Base-by-base conservation (phyloP, 2,329 filamentous ascomycete genomes). In the Colletotrichum phormii region DNA sequence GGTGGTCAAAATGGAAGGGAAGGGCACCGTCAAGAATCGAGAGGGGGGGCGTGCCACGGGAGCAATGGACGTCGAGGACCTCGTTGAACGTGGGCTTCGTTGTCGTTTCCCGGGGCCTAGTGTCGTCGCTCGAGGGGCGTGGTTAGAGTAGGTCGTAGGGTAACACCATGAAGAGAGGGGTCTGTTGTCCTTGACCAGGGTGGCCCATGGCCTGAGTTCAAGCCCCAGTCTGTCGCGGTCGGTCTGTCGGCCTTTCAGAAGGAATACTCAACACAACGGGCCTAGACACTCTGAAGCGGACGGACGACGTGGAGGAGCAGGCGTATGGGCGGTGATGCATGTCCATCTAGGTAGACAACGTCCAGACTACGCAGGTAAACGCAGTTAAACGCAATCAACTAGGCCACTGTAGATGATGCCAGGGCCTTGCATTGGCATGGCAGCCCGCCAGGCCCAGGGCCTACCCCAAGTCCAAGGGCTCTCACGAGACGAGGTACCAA, bases 141-240 rank as follows among this genome's bases (percentile, higher is more conserved):
- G 79, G 71, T 71, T 77, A 75, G 72, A 81, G 76, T 80, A 80
- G 26, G 26, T 29, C 26, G 26, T 29, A 29, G 76, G 54, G 80
- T 82, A 77, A 77, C 77, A 81, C 80, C 76, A 77, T 76, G 15
- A 59, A 31, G 55, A 63, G 72, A 69, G 69, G 72, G 72, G 71
- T 62, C 58, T 67, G 71, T 71, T 72, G 67, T 49, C 62, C 33
- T 51, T 29, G 64, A 53, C 69, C 59, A 53, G 72, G 72, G 69
- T 51, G 33, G 53, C 42, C 67, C 53, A 65, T 74, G 69, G 70
- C 64, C 68, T 73, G 72, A 73, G 58, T 37, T 54, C 62, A 71
- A 72, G 68, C 55, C 67, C 61, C 71, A 63, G 66, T 72, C 70
- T 64, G 62, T 72, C 22, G 37, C 71, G 62, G 67, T 72, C 71